Conservation (phyloP, 2,329 filamentous ascomycete genomes). For the Aureobasidium namibiae region DNA sequence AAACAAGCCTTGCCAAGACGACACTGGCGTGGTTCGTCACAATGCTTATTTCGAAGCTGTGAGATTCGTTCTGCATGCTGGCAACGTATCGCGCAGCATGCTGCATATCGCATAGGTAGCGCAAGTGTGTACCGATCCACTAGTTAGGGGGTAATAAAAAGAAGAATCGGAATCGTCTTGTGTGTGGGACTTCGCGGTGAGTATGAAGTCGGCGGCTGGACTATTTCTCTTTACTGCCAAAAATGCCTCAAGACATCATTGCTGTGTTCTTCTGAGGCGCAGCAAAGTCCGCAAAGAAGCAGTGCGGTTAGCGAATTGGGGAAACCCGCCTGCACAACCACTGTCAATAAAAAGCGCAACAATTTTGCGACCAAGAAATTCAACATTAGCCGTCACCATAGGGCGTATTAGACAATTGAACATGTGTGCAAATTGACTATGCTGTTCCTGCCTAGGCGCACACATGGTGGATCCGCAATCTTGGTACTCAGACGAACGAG, state of each 20-base stretch:
- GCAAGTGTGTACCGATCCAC: neutral
- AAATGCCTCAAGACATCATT: slow-evolving; percentile 10
- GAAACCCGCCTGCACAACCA: neutral
- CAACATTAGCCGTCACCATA: neutral
- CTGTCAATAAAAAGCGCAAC: slow-evolving; percentile 2
- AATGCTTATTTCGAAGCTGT: neutral
- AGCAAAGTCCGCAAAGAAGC: neutral
- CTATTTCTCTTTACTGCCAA: neutral
- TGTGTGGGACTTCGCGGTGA: neutral
- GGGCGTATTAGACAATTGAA: neutral
- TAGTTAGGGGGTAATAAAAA: neutral
- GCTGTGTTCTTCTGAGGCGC: neutral
- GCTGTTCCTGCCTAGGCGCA: neutral
- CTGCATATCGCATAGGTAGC: neutral
- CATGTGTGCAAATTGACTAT: neutral
- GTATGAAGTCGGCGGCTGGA: neutral
- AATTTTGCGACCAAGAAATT: neutral
- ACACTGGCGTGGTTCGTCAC: neutral
- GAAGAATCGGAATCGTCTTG: neutral
- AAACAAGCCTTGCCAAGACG: slow-evolving; percentile 3
- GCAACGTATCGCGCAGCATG: neutral
- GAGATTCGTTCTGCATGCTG: neutral
- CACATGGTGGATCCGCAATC: neutral
- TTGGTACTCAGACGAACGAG: neutral
- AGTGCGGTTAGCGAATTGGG: neutral